Base-by-base conservation (phyloP, 192 early-diverging fungal genomes). In the Backusella luteola region DNA sequence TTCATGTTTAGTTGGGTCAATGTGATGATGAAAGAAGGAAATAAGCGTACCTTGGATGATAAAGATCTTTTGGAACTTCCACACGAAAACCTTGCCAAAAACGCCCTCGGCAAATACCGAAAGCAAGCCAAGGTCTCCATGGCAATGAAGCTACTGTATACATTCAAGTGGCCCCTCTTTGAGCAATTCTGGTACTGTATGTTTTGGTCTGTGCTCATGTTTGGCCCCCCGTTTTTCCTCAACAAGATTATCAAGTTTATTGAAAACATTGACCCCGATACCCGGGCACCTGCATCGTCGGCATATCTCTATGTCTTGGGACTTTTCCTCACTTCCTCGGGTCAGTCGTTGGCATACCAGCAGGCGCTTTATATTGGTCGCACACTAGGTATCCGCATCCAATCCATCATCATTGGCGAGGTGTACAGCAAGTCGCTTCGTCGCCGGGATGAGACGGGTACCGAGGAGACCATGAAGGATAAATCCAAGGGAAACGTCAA, bases 321-420 rank as follows among this genome's bases (percentile, higher is more conserved):
- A 34, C 76, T 94, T 36, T 83, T 92, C 66, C 21, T 91, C 38
- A 83, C 84, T 7, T 80, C 77, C 1, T 39, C 77, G 1, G 49
- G 86, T 4, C 85, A 86, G 29, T 86, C 87, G 8, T 63, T 86
- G 19, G 42, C 82, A 35, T 72, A 83, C 21, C 86, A 89, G 68
- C 85, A 87, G 69, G 80, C 86, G 0, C 84, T 93, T 49, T 89
- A 88, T 76, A 89, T 88, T 56, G 93, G 93, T 35, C 85, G 93
- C 6, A 85, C 85, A n/a, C 80, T 93, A 19, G 83, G 87, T 69
- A 79, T 93, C 34, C 90, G 88, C 9, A 46, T 90, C 46, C 87
- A 89, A 70, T 73, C 82, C 29, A 78, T 83, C 70, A 41, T 80
- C 2, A 75, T 76, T 69, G 82, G 80, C 44, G 79, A 77, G 44